phyloP scores from a whole-genome alignment of 116 monocot species.

The Papilionanthe hybrid region DNA sequence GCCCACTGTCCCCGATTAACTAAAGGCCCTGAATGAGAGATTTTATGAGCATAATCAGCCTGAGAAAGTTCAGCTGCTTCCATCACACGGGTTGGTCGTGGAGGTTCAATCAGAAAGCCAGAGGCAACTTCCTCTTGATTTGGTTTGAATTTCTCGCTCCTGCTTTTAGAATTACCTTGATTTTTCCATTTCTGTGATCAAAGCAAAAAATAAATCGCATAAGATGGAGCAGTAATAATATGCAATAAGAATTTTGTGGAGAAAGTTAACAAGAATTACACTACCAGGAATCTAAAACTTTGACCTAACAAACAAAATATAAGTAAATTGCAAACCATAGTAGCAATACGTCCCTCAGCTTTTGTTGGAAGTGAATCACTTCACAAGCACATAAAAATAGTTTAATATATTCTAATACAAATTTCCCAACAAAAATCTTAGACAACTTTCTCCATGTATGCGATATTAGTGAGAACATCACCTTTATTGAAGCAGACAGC shows the following conservation, averaged over 20 bases:
- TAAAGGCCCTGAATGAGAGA: constrained; percentile 80
- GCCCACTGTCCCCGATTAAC: constrained; percentile 44
- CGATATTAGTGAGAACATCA: constrained; percentile 5
- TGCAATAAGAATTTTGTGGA: too few relatives aligned
- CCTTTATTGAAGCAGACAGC: constrained; percentile 65
- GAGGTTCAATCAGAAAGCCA: constrained; percentile 89
- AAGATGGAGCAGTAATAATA: too few relatives aligned
- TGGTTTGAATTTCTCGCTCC: constrained; percentile 78
- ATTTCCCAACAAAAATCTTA: too few relatives aligned
- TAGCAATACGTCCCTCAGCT: too few relatives aligned
- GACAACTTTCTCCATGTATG: too few relatives aligned
- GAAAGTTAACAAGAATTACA: too few relatives aligned
- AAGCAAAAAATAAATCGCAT: background rate
- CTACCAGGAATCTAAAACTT: too few relatives aligned
- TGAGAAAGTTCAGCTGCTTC: constrained; percentile 45
- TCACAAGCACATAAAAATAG: too few relatives aligned
- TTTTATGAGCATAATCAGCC: constrained; percentile 32
- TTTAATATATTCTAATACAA: too few relatives aligned
- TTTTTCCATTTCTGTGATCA: constrained; percentile 64
- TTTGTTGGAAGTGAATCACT: too few relatives aligned
- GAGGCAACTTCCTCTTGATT: constrained; percentile 74
- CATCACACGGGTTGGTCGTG: constrained; percentile 23
- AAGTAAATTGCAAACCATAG: too few relatives aligned
- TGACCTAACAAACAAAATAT: too few relatives aligned
- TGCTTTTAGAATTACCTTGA: constrained; percentile 49